Evolutionary conservation across 2,329 filamentous ascomycete genomes (phyloP).

Genomic region (Phaeosphaeriaceae sp.): DNA sequence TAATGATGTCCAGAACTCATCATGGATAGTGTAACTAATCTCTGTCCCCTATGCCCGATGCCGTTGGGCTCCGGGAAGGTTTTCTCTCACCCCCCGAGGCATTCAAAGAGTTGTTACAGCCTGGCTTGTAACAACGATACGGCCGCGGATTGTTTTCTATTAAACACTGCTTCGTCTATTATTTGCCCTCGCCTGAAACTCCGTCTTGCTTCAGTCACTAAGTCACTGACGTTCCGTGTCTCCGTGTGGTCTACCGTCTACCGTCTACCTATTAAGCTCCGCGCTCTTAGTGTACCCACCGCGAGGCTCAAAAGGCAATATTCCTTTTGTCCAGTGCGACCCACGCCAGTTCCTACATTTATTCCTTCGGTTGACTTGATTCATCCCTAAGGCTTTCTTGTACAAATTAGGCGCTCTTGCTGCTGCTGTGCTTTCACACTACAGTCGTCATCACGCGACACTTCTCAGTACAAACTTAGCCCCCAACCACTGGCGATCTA

Average conservation of each 20-base stretch:
- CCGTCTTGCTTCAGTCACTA: constrained; percentile 1
- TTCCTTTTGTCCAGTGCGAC: constrained; percentile 21
- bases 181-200: constrained; percentile 2
- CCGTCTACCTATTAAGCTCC: too few relatives aligned
- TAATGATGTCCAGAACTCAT: constrained; percentile 15
- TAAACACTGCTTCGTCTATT: constrained; percentile 2
- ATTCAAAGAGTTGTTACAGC: neutral
- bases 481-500: neutral
- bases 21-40: constrained; percentile 8
- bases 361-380: too few relatives aligned
- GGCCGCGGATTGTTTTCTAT: constrained; percentile 7
- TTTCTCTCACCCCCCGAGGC: constrained; percentile 1
- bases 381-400: too few relatives aligned
- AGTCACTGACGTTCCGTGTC: constrained; percentile 8
- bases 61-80: constrained; percentile 8
- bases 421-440: neutral
- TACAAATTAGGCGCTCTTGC: neutral
- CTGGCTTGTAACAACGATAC: neutral
- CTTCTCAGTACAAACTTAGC: neutral
- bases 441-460: constrained; percentile 5
- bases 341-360: neutral
- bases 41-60: constrained; percentile 12
- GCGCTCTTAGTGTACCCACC: constrained; percentile 11
- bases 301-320: constrained; percentile 10
- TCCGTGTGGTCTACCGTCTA: constrained; percentile 13